These are phyloP conservation scores for Pyrrhoderma lamaoense DNA, from an alignment of 1,284 basidiomycete species.

Conservation along the genomic window DNA sequence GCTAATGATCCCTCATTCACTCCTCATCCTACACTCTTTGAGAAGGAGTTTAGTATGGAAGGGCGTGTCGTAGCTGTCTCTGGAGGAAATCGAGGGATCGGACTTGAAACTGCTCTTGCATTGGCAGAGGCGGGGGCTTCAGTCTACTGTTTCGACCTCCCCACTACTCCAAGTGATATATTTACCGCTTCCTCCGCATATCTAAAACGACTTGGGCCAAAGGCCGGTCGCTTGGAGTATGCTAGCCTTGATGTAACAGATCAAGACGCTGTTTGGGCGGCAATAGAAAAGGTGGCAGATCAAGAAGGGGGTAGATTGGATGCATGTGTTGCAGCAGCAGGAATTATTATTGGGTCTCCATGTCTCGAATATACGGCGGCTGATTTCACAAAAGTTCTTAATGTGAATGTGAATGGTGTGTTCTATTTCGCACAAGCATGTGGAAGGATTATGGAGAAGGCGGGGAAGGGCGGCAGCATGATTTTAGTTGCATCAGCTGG, in stretches of 20 bases:
- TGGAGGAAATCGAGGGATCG: slow-evolving; percentile 75
- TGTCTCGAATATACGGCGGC: slow-evolving; percentile 65
- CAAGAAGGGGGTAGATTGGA: slow-evolving; percentile 55
- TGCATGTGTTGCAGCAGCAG: slow-evolving; percentile 70
- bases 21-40: slow-evolving; percentile 42
- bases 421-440: slow-evolving; percentile 34
- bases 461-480: slow-evolving; percentile 69
- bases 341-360: slow-evolving; percentile 42
- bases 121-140: slow-evolving; percentile 71
- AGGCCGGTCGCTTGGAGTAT: slow-evolving; percentile 54
- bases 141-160: slow-evolving; percentile 74
- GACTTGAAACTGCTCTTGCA: slow-evolving; percentile 75
- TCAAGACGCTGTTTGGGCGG: slow-evolving; percentile 35
- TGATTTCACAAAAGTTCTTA: slow-evolving; percentile 65
- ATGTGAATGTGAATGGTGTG: slow-evolving; percentile 72
- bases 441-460: slow-evolving; percentile 66
- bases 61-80: slow-evolving; percentile 72
- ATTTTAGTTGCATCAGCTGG: slow-evolving; percentile 83
- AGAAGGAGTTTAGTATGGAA: slow-evolving; percentile 67
- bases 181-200: slow-evolving; percentile 53
- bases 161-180: slow-evolving; percentile 55
- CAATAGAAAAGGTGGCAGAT: slow-evolving; percentile 52
- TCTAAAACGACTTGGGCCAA: slow-evolving; percentile 36
- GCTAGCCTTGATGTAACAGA: slow-evolving; percentile 56
- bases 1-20: slow-evolving; percentile 28